phyloP scores from a whole-genome alignment of 1,284 basidiomycete species.

The Ganoderma multipileum region DNA sequence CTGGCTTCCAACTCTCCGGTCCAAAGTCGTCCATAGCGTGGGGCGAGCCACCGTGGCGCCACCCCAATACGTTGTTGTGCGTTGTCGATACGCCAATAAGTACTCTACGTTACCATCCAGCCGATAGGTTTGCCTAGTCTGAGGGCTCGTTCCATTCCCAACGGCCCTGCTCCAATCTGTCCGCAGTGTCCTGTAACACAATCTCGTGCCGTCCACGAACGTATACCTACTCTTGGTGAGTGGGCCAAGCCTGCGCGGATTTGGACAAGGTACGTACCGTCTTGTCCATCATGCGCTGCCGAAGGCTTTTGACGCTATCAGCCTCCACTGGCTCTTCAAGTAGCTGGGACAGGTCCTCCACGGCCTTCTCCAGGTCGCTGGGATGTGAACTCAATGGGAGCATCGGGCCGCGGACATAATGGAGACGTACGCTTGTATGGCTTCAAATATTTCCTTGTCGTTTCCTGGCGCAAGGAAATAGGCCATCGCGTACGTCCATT shows the following conservation, averaged over 20 bases:
- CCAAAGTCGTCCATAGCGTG: too few relatives aligned
- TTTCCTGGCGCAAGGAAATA: slow-evolving; percentile 69
- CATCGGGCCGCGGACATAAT: neutral
- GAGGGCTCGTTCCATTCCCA: slow-evolving; percentile 39
- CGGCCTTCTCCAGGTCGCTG: slow-evolving; percentile 69
- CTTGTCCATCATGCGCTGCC: slow-evolving; percentile 65
- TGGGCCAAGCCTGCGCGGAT: neutral
- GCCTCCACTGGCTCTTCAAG: slow-evolving; percentile 66
- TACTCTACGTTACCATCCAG: neutral
- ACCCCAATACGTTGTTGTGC: too few relatives aligned
- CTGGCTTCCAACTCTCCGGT: too few relatives aligned
- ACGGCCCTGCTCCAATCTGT: slow-evolving; percentile 38
- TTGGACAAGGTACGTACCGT: slow-evolving; percentile 45
- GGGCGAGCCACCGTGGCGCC: too few relatives aligned
- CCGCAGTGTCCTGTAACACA: slow-evolving; percentile 39
- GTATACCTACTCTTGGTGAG: slow-evolving; percentile 34
- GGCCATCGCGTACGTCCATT: slow-evolving; percentile 79
- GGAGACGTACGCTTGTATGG: slow-evolving; percentile 59
- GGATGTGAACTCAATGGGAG: neutral
- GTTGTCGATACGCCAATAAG: too few relatives aligned
- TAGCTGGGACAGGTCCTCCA: slow-evolving; percentile 67
- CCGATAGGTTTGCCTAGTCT: slow-evolving; percentile 14
- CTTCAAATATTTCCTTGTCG: slow-evolving; percentile 72
- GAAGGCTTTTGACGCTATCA: slow-evolving; percentile 58
- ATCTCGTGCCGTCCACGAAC: slow-evolving; percentile 40